A percentile compares a stretch with the other conserved stretches of the same genome.
Conservation (phyloP, 805 yeast genomes). For the Jamesozyma lodderae region DNA sequence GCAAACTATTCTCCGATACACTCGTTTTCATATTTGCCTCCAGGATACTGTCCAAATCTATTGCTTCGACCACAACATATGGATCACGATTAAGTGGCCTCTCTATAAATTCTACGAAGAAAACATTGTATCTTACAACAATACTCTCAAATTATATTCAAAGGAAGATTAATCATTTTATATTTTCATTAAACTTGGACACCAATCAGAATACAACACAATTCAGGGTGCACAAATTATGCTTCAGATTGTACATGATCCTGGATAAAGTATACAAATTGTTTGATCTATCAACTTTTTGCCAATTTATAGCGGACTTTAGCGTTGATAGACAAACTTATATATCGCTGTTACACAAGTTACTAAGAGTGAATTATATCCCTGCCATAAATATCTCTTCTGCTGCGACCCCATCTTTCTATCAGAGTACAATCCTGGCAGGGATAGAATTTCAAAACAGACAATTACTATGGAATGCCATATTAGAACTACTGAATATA, state of each 20-base stretch:
- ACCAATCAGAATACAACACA: neutral
- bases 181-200: constrained; percentile 4
- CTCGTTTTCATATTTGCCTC: constrained; percentile 17
- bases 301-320: constrained; percentile 3
- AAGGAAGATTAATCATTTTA: constrained; percentile 9
- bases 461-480: constrained; percentile 26
- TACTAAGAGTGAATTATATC: constrained; percentile 9
- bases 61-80: constrained; percentile 7
- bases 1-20: constrained; percentile 13
- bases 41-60: neutral
- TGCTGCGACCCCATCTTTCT: constrained; percentile 6
- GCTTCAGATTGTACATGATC: too few relatives aligned
- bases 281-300: constrained; percentile 5
- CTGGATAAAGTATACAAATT: constrained; percentile 4
- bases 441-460: constrained; percentile 22
- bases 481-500: constrained; percentile 20
- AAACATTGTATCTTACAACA: constrained; percentile 11
- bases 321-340: constrained; percentile 2
- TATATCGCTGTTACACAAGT: constrained; percentile 14
- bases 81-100: constrained; percentile 14
- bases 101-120: constrained; percentile 9
- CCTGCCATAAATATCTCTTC: neutral
- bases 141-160: constrained; percentile 11
- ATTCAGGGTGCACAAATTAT: neutral
- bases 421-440: constrained; percentile 14